A percentile compares a stretch with the other conserved stretches of the same genome.
These are phyloP conservation scores for Leonotis leonurus DNA, from an alignment of 257 asterid genomes.

Conservation along the genomic window DNA sequence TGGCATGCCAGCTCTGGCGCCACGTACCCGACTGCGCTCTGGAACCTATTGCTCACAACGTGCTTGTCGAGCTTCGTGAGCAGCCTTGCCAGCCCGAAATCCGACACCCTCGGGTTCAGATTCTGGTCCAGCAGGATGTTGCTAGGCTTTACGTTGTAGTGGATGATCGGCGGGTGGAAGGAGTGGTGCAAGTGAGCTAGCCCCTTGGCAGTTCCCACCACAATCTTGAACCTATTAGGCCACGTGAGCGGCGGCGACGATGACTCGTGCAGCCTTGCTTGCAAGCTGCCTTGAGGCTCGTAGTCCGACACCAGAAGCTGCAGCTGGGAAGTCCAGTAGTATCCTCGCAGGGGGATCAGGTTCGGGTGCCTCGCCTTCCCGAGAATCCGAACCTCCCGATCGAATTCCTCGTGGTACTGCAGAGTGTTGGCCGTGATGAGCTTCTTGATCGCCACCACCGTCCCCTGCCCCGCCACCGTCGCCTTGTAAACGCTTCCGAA, in stretches of 20 bases:
- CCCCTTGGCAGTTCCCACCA: constrained; percentile 81
- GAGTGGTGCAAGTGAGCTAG: constrained; percentile 82
- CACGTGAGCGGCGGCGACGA: constrained; percentile 44
- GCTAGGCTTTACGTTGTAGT: constrained; percentile 77
- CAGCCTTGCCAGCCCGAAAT: constrained; percentile 70
- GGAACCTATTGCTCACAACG: constrained; percentile 51
- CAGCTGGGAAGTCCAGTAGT: constrained; percentile 84
- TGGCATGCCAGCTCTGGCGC: constrained; percentile 93
- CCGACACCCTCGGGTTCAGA: constrained; percentile 60
- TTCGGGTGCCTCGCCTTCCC: constrained; percentile 79
- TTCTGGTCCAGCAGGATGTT: constrained; percentile 72
- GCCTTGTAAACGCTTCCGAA: constrained; percentile 83
- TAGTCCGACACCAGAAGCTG: constrained; percentile 77
- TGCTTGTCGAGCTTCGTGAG: constrained; percentile 59
- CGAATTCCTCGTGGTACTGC: constrained; percentile 72
- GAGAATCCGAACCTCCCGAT: constrained; percentile 59
- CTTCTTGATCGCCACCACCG: constrained; percentile 61
- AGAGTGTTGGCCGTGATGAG: constrained; percentile 51
- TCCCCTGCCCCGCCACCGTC: constrained; percentile 36
- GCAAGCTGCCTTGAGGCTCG: constrained; percentile 57
- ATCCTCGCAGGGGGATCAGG: constrained; percentile 59
- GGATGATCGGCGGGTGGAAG: constrained; percentile 67
- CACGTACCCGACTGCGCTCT: constrained; percentile 70
- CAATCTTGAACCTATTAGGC: constrained; percentile 59
- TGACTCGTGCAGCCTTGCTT: constrained; percentile 46